Base-by-base conservation (phyloP, 148 eudicot species). In the Nyssa sinensis region DNA sequence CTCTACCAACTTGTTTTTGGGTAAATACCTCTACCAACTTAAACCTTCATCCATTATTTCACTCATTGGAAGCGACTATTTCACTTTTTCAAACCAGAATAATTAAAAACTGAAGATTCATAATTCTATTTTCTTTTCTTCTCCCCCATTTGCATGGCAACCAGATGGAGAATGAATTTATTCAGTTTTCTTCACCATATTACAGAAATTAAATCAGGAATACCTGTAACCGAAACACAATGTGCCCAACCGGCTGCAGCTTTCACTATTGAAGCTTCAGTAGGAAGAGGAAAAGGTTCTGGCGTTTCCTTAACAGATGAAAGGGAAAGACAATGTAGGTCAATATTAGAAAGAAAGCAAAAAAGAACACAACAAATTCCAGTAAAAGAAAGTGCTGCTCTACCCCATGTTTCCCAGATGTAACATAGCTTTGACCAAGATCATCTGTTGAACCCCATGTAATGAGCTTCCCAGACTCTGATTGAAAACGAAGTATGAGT, bases 221-320 rank as follows among this genome's bases (percentile, higher is more conserved):
- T 84, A 95, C 99, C 99, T 88, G 99, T 95, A 41, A 83, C 93
- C 34, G 93, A 79, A 71, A 83, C 91, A 85, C 99, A 95, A 77
- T 95, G 99, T 62, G 99, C 99, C 99, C 99, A 95, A 70, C 99
- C 96, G 69, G 99, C 99, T 64, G 96, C 94, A 35, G 99, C 93
- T 84, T 75, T 86, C 27, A 85, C 87, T 75, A 92, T 75, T 61
- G 86, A 73, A 75, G 81, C 80, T 60, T 90, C 96, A 23, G 87
- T 73, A 7, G 96, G 97, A 67, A 95, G 85, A 69, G 99, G 97
- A 77, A 90, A 95, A 80, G 96, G 86, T 86, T 90, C 97, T 82
- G 99, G 99, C 44, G 77, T 89, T 91, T 95, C 99, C 99, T 95
- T 81, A 69, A 82, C 81, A 82, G 62, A 77, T 44, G 49, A 64